phyloP scores from a whole-genome alignment of 768 basidiomycete genomes.

The Mycena floridula region DNA sequence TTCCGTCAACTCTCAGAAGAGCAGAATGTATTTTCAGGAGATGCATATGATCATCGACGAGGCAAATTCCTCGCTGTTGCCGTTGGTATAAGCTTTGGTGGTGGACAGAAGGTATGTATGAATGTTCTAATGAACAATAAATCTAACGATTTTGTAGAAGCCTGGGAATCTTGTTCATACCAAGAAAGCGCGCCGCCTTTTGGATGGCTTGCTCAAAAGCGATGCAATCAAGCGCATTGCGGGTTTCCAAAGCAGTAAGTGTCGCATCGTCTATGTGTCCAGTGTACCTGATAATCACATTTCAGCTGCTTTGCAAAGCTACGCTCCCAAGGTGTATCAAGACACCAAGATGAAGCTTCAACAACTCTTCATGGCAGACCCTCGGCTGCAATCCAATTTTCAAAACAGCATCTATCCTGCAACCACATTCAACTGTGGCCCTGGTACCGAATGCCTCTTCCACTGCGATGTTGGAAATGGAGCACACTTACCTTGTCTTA shows the following conservation, averaged over 20 bases:
- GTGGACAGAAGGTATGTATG: neutral
- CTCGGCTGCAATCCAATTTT: constrained; percentile 3
- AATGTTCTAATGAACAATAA: neutral
- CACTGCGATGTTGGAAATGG: constrained; percentile 9
- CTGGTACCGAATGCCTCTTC: constrained; percentile 2
- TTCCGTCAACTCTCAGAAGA: too few species aligned
- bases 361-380: constrained; percentile 1
- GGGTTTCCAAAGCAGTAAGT: neutral
- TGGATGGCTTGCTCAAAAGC: neutral
- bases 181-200: neutral
- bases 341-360: neutral
- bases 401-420: constrained; percentile 6
- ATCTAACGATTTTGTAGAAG: neutral
- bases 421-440: constrained; percentile 11
- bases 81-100: neutral
- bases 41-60: too few species aligned
- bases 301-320: constrained; percentile 4
- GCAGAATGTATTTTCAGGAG: too few species aligned
- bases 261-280: neutral
- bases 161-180: neutral
- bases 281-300: neutral
- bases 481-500: constrained; percentile 6
- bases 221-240: neutral
- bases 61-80: too few species aligned
- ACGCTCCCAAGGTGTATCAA: constrained; percentile 6